Conservation (phyloP, 1,284 basidiomycete genomes). For the Moesziomyces antarcticus region DNA sequence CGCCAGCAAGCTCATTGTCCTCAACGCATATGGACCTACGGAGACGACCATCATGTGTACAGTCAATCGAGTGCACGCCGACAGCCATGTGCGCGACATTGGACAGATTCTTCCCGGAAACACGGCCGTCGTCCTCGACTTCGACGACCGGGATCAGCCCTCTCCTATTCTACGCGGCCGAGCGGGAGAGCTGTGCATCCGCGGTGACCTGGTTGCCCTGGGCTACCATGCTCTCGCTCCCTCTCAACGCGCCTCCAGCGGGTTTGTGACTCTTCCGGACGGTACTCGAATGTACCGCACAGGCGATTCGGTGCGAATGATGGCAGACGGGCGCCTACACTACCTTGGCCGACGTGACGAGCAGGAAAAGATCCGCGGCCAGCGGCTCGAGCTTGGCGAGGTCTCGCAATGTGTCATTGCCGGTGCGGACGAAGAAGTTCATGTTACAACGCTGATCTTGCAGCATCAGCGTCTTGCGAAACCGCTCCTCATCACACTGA, state of each 20-base stretch:
- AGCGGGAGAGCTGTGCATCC: conserved; percentile 72
- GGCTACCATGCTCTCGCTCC: conserved; percentile 69
- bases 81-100: conserved; percentile 71
- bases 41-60: conserved; percentile 73
- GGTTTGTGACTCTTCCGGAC: conserved; percentile 9
- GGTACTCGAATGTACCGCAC: conserved; percentile 10
- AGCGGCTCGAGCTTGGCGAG: conserved; percentile 73
- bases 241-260: conserved; percentile 7
- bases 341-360: conserved; percentile 74
- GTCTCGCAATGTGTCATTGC: conserved; percentile 66
- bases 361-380: conserved; percentile 73
- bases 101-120: conserved; percentile 70
- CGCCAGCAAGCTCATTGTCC: conserved; percentile 71
- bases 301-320: conserved; percentile 70
- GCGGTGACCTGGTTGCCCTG: conserved; percentile 72
- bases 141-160: conserved; percentile 49
- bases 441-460: conserved; percentile 11
- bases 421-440: conserved; percentile 1
- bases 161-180: conserved; percentile 71
- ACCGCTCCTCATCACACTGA: conserved; percentile 17
- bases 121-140: conserved; percentile 59
- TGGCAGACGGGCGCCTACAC: conserved; percentile 72
- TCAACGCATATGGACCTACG: conserved; percentile 73
- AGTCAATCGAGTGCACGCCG: conserved; percentile 70
- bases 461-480: conserved; percentile 10